Evolutionary conservation across 2,329 filamentous ascomycete genomes (phyloP), one percentile per base, ranked within the genome.

Genomic region (Aureobasidium sp.): DNA sequence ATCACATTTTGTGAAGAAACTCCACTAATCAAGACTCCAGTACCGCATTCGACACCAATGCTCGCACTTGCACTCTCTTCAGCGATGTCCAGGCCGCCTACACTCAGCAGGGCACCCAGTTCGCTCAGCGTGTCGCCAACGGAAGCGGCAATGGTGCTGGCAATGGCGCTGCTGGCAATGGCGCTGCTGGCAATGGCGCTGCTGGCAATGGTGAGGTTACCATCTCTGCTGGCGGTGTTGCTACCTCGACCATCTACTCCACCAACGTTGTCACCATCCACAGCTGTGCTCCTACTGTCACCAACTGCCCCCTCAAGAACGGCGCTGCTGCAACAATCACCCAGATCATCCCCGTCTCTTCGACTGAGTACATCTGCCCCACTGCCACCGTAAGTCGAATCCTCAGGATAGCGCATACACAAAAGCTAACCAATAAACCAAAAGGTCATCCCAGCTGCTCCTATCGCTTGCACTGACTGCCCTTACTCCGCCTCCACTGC

Each of bases 31-130:
- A 10, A 34, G 32, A 34, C 9, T 10, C 9, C 32, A 34, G 77
- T 62, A 75, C 73, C 1, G 76, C 73, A 6, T 78, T 79, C 54
- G 75, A 78, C 65, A 66, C 77, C 1, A 64, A 74, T 34, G 67
- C 70, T 16, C 73, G 76, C 61, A 75, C 54, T 27, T 63, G 61
- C 61, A 63, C 61, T 29, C 54, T 59, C 47, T 63, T 16, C 61
- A 44, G 32, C 32, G 61, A 63, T 37, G 54, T 59, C 27, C 53
- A 57, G 37, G 53, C 39, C 10, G 54, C 47, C 29, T 63, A 59
- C 55, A 21, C 27, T 16, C 27, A 29, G 21, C 25, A 11, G 8
- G 55, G 55, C 39, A 41, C 53, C 39, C 44, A 63, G 27, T 63
- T 63, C 34, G 61, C 54, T 27, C 32, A 52, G 44, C 44, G 44